A percentile compares a stretch with the other conserved stretches of the same genome.
Conservation (phyloP, 148 eudicot genomes). For the Camellia granthamiana region DNA sequence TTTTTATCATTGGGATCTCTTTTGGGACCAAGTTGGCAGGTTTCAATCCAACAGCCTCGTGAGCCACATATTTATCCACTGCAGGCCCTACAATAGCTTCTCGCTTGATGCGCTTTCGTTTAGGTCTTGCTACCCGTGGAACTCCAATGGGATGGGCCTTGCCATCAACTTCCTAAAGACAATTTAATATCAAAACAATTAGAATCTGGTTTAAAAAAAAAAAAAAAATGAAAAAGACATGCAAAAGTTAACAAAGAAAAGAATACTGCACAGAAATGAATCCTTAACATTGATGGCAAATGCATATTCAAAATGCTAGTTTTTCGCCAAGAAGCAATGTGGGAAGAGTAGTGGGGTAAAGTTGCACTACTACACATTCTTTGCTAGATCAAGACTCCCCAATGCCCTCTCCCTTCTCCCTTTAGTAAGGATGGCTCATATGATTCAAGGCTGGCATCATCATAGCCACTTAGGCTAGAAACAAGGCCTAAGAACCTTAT, state of each 20-base stretch:
- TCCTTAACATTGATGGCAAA: not conserved
- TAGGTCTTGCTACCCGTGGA: constrained; percentile 17
- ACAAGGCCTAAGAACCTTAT: too few relatives aligned
- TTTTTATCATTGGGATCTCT: constrained; percentile 75
- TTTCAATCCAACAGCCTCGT: constrained; percentile 93
- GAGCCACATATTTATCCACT: constrained; percentile 76
- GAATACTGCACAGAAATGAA: not conserved
- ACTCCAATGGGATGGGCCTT: constrained; percentile 26
- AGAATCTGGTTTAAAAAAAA: not conserved
- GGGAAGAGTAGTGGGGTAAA: not conserved
- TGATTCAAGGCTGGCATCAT: too few relatives aligned
- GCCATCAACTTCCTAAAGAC: constrained; percentile 35
- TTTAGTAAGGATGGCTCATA: too few relatives aligned
- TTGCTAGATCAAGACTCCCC: too few relatives aligned
- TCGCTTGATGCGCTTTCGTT: constrained; percentile 62
- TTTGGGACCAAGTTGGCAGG: constrained; percentile 72
- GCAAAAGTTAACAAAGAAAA: constrained; percentile 3
- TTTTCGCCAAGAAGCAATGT: not conserved
- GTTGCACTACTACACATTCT: too few relatives aligned
- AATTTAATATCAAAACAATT: constrained; percentile 2
- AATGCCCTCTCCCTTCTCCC: too few relatives aligned
- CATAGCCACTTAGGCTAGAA: too few relatives aligned
- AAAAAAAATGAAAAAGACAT: not conserved
- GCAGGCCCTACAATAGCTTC: constrained; percentile 91
- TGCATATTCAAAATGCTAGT: not conserved